Conservation (phyloP, 352 stramenopile genomes). For the Globisporangium acanthophoron region DNA sequence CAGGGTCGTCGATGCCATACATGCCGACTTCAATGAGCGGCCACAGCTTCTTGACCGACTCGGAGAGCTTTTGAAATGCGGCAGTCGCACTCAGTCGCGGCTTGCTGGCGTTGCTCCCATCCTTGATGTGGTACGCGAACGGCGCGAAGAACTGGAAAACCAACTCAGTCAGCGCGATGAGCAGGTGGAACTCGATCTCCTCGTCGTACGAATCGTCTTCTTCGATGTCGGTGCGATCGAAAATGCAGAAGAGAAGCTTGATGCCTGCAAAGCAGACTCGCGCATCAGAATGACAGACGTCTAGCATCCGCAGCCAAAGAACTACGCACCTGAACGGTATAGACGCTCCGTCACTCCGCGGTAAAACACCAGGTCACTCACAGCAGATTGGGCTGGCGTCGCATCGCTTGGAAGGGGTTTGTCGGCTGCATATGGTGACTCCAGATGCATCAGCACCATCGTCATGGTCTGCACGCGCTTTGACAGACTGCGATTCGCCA, state of each 20-base stretch:
- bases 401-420: conserved; percentile 18
- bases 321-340: conserved; percentile 33
- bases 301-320: neutral
- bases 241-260: conserved; percentile 67
- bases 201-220: conserved; percentile 73
- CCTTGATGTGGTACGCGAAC: conserved; percentile 28
- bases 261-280: conserved; percentile 18
- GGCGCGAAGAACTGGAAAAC: conserved; percentile 59
- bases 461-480: conserved; percentile 55
- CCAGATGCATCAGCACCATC: conserved; percentile 47
- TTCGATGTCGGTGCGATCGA: conserved; percentile 60
- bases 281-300: neutral
- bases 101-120: conserved; percentile 1
- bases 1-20: conserved; percentile 35
- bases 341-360: conserved; percentile 29
- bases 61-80: conserved; percentile 31
- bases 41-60: conserved; percentile 46
- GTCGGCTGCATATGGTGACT: conserved; percentile 24
- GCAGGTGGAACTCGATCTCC: conserved; percentile 61
- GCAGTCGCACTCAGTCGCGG: conserved; percentile 5
- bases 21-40: conserved; percentile 35
- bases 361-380: conserved; percentile 29
- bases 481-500: conserved; percentile 46
- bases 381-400: conserved; percentile 15
- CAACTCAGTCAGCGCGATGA: conserved; percentile 49